A percentile compares a stretch with the other conserved stretches of the same genome.
Conservation (phyloP, 2,329 filamentous ascomycete genomes). For the Colletotrichum sansevieriae region DNA sequence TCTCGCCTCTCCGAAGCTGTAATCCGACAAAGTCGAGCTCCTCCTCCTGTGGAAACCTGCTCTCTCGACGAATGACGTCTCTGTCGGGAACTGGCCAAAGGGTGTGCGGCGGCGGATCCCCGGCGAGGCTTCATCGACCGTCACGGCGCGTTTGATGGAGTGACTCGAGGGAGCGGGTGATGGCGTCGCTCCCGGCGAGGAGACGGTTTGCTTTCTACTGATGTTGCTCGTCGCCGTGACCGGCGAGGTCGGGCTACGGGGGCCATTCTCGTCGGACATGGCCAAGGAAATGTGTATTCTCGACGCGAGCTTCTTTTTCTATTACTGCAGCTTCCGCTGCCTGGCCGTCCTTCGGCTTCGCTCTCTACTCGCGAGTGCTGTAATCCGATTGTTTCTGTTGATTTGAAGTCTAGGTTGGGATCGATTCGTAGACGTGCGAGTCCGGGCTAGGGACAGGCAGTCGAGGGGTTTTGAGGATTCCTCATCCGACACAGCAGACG, state of each 20-base stretch:
- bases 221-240: conserved; percentile 35
- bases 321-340: not conserved
- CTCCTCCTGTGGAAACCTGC: conserved; percentile 63
- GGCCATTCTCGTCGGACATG: conserved; percentile 40
- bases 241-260: conserved; percentile 37
- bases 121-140: conserved; percentile 52
- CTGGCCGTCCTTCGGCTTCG: not conserved
- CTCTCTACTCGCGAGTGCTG: too few relatives aligned
- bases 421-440: conserved; percentile 30
- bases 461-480: conserved; percentile 39
- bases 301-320: not conserved
- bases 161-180: conserved; percentile 49
- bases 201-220: conserved; percentile 39
- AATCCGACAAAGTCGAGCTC: conserved; percentile 84
- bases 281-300: not conserved
- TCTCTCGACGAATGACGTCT: conserved; percentile 47
- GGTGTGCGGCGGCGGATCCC: conserved; percentile 45
- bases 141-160: conserved; percentile 57
- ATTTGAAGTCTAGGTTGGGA: not conserved
- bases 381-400: not conserved
- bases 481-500: conserved; percentile 26
- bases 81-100: conserved; percentile 44
- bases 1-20: conserved; percentile 76
- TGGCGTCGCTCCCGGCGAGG: conserved; percentile 33
- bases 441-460: conserved; percentile 35